phyloP scores from a whole-genome alignment of 2,329 filamentous ascomycete species.

The Harringtonia lauricola region DNA sequence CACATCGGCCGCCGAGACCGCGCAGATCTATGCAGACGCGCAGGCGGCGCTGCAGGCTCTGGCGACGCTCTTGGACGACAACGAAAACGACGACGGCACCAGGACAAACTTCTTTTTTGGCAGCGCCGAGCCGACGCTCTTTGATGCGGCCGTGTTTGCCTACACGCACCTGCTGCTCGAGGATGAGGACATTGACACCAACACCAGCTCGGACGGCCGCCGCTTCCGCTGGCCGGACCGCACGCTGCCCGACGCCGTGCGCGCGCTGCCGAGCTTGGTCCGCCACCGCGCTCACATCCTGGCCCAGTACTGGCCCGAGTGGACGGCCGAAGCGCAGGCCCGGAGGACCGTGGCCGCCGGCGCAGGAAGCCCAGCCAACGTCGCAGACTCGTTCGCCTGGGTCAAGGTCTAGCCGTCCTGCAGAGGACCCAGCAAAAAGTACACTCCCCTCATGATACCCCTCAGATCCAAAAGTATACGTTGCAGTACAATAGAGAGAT shows the following conservation, averaged over 20 bases:
- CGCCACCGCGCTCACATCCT: slow-evolving; percentile 42
- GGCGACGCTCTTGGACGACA: slow-evolving; percentile 24
- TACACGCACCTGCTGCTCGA: slow-evolving; percentile 77
- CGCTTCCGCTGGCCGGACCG: slow-evolving; percentile 52
- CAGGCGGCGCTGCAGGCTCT: slow-evolving; percentile 35
- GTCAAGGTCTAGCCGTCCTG: slow-evolving; percentile 2
- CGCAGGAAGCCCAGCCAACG: no score
- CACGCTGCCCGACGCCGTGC: slow-evolving; percentile 45
- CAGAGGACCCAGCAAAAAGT: not conserved
- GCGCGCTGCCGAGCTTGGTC: slow-evolving; percentile 49
- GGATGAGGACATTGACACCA: slow-evolving; percentile 12
- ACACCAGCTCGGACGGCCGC: slow-evolving; percentile 8
- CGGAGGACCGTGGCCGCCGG: no score
- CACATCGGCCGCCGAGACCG: slow-evolving; percentile 21
- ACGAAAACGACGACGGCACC: slow-evolving; percentile 12
- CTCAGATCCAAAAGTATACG: not conserved
- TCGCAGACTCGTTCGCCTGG: not conserved
- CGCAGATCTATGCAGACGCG: slow-evolving; percentile 30
- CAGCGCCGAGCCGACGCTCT: slow-evolving; percentile 59
- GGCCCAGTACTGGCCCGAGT: slow-evolving; percentile 15
- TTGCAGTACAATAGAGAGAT: not conserved
- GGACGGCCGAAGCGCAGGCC: not conserved
- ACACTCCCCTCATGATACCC: no score
- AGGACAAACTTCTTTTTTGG: slow-evolving; percentile 31
- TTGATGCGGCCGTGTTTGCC: slow-evolving; percentile 83